Conservation (phyloP, 2,329 filamentous ascomycete genomes). For the Rhynchosporium secalis region DNA sequence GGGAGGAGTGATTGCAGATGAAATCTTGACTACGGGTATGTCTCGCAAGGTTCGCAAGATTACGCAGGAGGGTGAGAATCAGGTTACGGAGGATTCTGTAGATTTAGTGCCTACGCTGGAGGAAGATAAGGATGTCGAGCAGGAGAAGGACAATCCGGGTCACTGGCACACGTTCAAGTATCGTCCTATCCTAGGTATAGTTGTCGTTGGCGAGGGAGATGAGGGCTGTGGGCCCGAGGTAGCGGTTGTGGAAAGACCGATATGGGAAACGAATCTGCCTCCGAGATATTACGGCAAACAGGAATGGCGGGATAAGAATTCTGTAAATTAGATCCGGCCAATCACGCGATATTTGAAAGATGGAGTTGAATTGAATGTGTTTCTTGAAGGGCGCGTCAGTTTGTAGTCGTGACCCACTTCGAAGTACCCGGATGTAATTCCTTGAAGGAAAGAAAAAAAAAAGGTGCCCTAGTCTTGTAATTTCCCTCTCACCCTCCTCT, state of each 20-base stretch:
- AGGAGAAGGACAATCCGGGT: constrained; percentile 14
- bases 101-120: constrained; percentile 18
- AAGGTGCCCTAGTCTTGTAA: too few relatives aligned
- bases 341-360: too few relatives aligned
- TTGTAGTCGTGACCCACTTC: too few relatives aligned
- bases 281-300: constrained; percentile 65
- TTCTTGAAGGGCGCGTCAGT: not conserved
- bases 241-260: constrained; percentile 84
- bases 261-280: constrained; percentile 77
- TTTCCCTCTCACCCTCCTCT: too few relatives aligned
- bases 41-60: constrained; percentile 43
- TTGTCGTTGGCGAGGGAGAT: constrained; percentile 44
- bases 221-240: constrained; percentile 62
- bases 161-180: constrained; percentile 89
- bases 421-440: too few relatives aligned
- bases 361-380: not conserved
- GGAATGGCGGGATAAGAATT: constrained; percentile 43
- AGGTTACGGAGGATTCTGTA: constrained; percentile 42
- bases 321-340: not conserved
- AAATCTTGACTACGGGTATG: constrained; percentile 37
- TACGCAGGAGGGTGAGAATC: constrained; percentile 44
- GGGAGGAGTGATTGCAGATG: constrained; percentile 51
- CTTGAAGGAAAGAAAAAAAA: too few relatives aligned
- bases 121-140: constrained; percentile 26
- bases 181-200: constrained; percentile 80